Conservation (phyloP, 768 basidiomycete species). For the Russula emetica region DNA sequence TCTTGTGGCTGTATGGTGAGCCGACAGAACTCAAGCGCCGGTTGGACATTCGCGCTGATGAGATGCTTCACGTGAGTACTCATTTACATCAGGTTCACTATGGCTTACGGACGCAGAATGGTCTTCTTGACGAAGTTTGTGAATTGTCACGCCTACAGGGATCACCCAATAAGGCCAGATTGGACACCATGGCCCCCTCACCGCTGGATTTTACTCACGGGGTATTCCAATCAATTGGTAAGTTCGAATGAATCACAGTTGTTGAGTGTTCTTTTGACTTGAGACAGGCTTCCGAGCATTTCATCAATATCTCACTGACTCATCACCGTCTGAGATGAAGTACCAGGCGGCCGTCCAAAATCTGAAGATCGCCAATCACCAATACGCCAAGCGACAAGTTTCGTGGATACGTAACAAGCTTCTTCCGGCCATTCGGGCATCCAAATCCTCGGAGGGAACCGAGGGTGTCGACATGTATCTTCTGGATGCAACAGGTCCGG, state of each 20-base stretch:
- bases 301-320: slow-evolving; percentile 52
- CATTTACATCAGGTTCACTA: slow-evolving; percentile 6
- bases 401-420: slow-evolving; percentile 92
- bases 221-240: slow-evolving; percentile 93
- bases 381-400: slow-evolving; percentile 89
- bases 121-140: slow-evolving; percentile 75
- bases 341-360: slow-evolving; percentile 56
- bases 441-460: slow-evolving; percentile 37
- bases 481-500: slow-evolving; percentile 63
- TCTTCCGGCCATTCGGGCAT: slow-evolving; percentile 59
- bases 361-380: slow-evolving; percentile 83
- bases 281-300: slow-evolving; percentile 89
- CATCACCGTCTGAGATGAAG: slow-evolving; percentile 37
- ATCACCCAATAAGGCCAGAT: not conserved
- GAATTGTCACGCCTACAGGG: slow-evolving; percentile 40
- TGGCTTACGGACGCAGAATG: slow-evolving; percentile 32
- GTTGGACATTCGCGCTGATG: slow-evolving; percentile 75
- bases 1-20: slow-evolving; percentile 88
- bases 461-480: slow-evolving; percentile 48
- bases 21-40: slow-evolving; percentile 57
- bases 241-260: slow-evolving; percentile 14
- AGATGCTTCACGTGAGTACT: slow-evolving; percentile 76
- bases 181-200: not conserved
- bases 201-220: slow-evolving; percentile 67
- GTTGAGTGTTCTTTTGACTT: slow-evolving; percentile 1